Conservation (phyloP, 139 green algal genomes). For the Deuterostichococcus epilithicus region DNA sequence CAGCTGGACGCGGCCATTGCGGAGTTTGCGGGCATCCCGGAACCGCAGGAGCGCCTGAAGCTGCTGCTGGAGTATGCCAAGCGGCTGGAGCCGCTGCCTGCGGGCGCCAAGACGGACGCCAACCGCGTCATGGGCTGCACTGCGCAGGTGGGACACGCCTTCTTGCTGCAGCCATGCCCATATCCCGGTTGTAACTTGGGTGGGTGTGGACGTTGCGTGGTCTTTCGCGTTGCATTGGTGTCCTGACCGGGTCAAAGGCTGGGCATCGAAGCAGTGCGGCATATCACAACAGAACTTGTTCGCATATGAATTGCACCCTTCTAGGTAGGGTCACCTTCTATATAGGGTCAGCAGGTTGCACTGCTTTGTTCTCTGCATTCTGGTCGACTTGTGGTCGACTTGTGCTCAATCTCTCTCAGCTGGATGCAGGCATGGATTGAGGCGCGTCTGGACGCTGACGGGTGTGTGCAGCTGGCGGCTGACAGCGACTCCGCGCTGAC, state of each 20-base stretch:
- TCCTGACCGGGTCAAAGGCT: too few relatives aligned
- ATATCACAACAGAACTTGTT: too few relatives aligned
- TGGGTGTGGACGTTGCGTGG: too few relatives aligned
- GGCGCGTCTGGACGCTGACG: constrained; percentile 43
- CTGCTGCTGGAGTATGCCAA: constrained; percentile 51
- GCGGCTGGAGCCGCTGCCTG: constrained; percentile 34
- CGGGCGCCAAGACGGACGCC: constrained; percentile 28
- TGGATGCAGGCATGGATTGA: constrained; percentile 71
- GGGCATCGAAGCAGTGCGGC: too few relatives aligned
- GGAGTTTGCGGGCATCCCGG: neutral
- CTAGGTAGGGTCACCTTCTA: too few relatives aligned
- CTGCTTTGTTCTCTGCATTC: neutral
- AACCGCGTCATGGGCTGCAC: constrained; percentile 95
- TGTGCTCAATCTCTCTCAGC: neutral
- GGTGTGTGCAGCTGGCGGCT: constrained; percentile 47
- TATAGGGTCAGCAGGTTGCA: too few relatives aligned
- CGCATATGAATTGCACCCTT: neutral
- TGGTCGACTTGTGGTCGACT: neutral
- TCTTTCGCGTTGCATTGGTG: too few relatives aligned
- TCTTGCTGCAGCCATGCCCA: too few relatives aligned
- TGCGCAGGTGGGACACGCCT: constrained; percentile 45
- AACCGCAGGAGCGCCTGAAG: neutral
- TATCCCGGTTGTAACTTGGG: too few relatives aligned
- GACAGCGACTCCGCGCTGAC: constrained; percentile 78
- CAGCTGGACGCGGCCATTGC: neutral